Evolutionary conservation across 139 green algal genomes (phyloP).

Genomic region (Parachlorella kessleri): DNA sequence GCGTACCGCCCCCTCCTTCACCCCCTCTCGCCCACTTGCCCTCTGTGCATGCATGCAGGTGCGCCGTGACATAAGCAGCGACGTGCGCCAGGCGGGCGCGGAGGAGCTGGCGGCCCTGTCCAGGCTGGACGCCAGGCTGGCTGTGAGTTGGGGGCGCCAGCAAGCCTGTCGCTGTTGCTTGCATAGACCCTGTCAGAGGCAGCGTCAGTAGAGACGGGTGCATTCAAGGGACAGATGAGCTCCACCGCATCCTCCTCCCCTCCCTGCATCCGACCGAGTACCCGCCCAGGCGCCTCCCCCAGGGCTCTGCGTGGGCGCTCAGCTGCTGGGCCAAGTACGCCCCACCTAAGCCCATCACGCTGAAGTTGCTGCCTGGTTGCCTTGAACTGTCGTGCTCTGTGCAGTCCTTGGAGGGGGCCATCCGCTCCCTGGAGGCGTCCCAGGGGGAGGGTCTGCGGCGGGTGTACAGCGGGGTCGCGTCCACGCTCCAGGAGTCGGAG

Average conservation of each 20-base stretch:
- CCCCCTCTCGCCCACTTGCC: too few relatives aligned
- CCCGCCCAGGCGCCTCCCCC: too few relatives aligned
- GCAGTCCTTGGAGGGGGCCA: constrained; percentile 31
- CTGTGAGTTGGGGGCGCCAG: background rate
- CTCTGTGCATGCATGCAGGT: background rate
- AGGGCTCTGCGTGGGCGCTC: too few relatives aligned
- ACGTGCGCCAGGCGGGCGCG: background rate
- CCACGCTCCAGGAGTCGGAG: constrained; percentile 20
- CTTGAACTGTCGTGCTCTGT: background rate
- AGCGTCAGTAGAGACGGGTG: too few relatives aligned
- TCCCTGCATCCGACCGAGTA: too few relatives aligned
- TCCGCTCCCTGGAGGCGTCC: constrained; percentile 26
- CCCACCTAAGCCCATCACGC: too few relatives aligned
- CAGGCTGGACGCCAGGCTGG: constrained; percentile 30
- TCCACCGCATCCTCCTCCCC: too few relatives aligned
- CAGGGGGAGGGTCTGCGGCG: constrained; percentile 21
- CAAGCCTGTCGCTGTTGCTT: background rate
- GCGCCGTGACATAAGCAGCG: background rate
- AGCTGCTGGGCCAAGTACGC: too few relatives aligned
- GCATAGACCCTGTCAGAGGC: background rate
- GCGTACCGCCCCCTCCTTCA: too few relatives aligned
- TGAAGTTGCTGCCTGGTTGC: too few relatives aligned
- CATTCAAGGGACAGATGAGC: too few relatives aligned
- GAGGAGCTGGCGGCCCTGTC: constrained; percentile 24
- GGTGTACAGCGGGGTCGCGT: constrained; percentile 10